phyloP scores from a whole-genome alignment of 257 asterid species.

The Linderniella brevidens region DNA sequence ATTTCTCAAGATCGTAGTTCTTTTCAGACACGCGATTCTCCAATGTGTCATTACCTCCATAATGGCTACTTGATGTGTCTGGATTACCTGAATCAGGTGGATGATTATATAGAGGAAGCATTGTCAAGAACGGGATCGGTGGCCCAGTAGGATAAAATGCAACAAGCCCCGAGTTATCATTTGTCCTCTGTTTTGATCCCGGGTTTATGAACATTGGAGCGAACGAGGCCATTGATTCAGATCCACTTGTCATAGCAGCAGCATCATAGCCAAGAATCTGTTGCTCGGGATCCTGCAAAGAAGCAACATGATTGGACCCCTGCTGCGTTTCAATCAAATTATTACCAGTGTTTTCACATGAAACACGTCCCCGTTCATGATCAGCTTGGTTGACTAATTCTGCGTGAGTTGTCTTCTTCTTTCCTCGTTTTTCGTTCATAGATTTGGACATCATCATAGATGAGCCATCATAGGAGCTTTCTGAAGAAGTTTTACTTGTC shows the following conservation, averaged over 20 bases:
- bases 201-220: conserved; percentile 66
- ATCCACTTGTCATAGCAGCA: conserved; percentile 66
- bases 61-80: conserved; percentile 36
- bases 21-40: conserved; percentile 31
- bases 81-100: conserved; percentile 42
- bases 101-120: conserved; percentile 69
- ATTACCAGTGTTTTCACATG: conserved; percentile 21
- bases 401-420: conserved; percentile 20
- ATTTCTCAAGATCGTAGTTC: conserved; percentile 25
- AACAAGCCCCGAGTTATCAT: conserved; percentile 54
- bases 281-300: conserved; percentile 38
- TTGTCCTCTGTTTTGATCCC: conserved; percentile 43
- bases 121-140: conserved; percentile 85
- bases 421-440: conserved; percentile 27
- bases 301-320: conserved; percentile 33
- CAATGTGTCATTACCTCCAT: conserved; percentile 33
- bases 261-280: conserved; percentile 36
- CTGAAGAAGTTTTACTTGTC: conserved; percentile 46
- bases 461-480: conserved; percentile 52
- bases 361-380: conserved; percentile 45
- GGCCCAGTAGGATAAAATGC: conserved; percentile 95
- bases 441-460: conserved; percentile 25
- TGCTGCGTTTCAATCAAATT: conserved; percentile 38
- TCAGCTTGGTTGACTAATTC: conserved; percentile 35
- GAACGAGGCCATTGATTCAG: conserved; percentile 52